Percentiles rank a stretch among this genome's conserved stretches.
Evolutionary conservation across 1,139 yeast species (phyloP).

Genomic region (Eremothecium gossypii): DNA sequence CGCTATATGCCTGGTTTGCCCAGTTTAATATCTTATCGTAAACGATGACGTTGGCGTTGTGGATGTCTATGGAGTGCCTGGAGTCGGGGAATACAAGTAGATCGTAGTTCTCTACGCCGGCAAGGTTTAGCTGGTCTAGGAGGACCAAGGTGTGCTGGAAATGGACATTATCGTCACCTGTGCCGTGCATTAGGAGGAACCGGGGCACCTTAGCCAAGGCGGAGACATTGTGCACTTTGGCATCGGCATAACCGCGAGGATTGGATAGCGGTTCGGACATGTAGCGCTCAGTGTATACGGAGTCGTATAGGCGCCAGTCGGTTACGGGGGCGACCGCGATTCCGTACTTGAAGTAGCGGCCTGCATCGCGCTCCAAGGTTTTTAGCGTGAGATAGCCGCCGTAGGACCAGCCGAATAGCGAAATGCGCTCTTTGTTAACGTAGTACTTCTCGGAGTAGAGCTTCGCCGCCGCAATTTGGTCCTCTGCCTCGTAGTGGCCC

Average conservation of each 20-base stretch:
- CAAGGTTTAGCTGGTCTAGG: constrained; percentile 51
- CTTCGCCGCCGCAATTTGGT: constrained; percentile 62
- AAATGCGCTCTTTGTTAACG: constrained; percentile 50
- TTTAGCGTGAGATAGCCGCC: constrained; percentile 78
- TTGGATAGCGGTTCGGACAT: constrained; percentile 66
- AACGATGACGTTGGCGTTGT: constrained; percentile 59
- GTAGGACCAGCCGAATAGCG: constrained; percentile 84
- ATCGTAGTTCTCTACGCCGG: constrained; percentile 58
- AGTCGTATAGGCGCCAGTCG: constrained; percentile 71
- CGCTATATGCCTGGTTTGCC: constrained; percentile 47
- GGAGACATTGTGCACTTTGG: constrained; percentile 44
- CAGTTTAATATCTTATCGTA: constrained; percentile 56
- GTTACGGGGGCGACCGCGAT: constrained; percentile 90
- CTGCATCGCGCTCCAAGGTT: constrained; percentile 63
- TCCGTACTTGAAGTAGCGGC: constrained; percentile 61
- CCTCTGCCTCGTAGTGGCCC: constrained; percentile 60
- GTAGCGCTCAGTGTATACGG: constrained; percentile 83
- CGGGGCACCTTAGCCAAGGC: constrained; percentile 41
- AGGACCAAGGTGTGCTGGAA: constrained; percentile 61
- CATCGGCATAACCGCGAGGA: constrained; percentile 44
- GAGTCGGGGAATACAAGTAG: constrained; percentile 72
- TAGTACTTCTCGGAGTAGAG: constrained; percentile 45
- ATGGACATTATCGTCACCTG: constrained; percentile 79
- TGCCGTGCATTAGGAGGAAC: constrained; percentile 67
- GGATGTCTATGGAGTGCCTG: constrained; percentile 62